phyloP scores from a whole-genome alignment of 2,329 filamentous ascomycete species.

The Fusarium sp. region DNA sequence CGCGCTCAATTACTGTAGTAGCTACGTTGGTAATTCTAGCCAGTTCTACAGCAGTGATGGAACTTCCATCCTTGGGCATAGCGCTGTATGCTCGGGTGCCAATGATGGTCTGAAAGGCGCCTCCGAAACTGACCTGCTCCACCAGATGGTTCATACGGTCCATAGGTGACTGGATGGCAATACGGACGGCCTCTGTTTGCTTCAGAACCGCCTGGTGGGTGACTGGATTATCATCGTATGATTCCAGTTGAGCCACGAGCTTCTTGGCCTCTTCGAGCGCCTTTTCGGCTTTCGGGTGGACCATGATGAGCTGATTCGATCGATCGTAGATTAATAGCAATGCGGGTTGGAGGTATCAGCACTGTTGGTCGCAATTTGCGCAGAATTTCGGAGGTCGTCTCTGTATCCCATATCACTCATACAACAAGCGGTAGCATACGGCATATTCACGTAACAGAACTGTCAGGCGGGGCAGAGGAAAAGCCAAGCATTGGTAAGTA shows the following conservation, averaged over 20 bases:
- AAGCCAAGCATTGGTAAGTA: neutral
- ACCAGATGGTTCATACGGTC: slow-evolving; percentile 43
- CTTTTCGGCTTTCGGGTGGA: slow-evolving; percentile 41
- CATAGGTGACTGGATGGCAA: slow-evolving; percentile 44
- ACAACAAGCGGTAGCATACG: neutral
- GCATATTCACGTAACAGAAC: neutral
- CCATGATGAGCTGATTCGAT: slow-evolving; percentile 7
- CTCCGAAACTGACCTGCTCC: slow-evolving; percentile 40
- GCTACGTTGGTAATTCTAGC: slow-evolving; percentile 45
- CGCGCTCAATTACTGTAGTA: slow-evolving; percentile 47
- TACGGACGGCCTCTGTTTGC: slow-evolving; percentile 42
- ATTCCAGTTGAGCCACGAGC: slow-evolving; percentile 43
- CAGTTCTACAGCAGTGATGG: slow-evolving; percentile 38
- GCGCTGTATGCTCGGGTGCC: slow-evolving; percentile 43
- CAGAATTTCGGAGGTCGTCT: neutral
- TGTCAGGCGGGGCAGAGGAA: slow-evolving; percentile 18
- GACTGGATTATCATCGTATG: slow-evolving; percentile 41
- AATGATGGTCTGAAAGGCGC: slow-evolving; percentile 46
- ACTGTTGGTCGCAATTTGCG: neutral
- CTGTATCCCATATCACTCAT: neutral
- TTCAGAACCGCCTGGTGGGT: slow-evolving; percentile 41
- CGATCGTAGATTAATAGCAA: fast-evolving
- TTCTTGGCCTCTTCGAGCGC: slow-evolving; percentile 45
- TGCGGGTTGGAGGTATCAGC: neutral
- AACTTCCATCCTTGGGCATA: slow-evolving; percentile 42